A percentile compares a stretch with the other conserved stretches of the same genome.
phyloP scores from a whole-genome alignment of 108 stramenopile genomes.

The Nitzschia sp. region DNA sequence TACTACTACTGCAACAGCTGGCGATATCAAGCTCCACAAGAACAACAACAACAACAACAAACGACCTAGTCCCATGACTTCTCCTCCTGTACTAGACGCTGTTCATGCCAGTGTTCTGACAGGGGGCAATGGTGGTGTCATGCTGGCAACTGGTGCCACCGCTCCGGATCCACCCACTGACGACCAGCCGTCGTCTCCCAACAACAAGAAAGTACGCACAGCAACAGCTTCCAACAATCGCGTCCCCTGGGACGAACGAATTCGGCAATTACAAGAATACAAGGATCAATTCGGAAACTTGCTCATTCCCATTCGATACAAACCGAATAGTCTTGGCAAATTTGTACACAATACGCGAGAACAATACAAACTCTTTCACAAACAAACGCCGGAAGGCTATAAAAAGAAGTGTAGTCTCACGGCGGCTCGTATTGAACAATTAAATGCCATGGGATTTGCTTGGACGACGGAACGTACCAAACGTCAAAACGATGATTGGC shows the following conservation, averaged over 20 bases:
- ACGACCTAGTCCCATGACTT: background rate
- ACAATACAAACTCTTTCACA: conserved; percentile 41
- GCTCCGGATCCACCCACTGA: background rate
- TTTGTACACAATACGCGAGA: conserved; percentile 44
- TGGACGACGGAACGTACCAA: conserved; percentile 41
- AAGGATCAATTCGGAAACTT: conserved; percentile 42
- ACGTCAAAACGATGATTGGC: conserved; percentile 34
- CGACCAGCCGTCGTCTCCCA: background rate
- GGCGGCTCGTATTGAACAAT: conserved; percentile 45
- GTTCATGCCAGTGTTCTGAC: background rate
- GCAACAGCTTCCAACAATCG: background rate
- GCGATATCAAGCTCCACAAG: background rate
- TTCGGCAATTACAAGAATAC: conserved; percentile 15
- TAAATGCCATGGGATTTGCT: conserved; percentile 57
- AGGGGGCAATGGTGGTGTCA: background rate
- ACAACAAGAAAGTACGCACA: too few species aligned
- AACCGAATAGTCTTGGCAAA: conserved; percentile 26
- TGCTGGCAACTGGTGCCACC: background rate
- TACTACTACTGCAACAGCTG: background rate
- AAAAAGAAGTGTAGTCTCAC: conserved; percentile 55
- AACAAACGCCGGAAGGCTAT: conserved; percentile 30
- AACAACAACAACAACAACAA: background rate
- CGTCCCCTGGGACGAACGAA: conserved; percentile 8
- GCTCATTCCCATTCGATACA: conserved; percentile 44
- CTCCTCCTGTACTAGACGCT: background rate